Conservation (phyloP, 306 rosid genomes). For the Canavalia ensiformis region DNA sequence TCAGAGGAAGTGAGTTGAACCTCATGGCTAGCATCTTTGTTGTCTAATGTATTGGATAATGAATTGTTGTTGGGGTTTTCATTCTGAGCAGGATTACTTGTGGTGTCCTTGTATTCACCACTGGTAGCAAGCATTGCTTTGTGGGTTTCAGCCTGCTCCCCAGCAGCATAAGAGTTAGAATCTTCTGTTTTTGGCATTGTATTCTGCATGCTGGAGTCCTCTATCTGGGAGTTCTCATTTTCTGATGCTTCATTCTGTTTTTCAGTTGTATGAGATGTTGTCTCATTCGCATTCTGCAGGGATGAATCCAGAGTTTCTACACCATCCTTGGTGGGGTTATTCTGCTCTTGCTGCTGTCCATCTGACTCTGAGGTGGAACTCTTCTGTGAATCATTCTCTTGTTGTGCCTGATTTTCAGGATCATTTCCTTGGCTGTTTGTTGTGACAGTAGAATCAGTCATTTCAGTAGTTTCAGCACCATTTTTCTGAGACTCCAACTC, state of each 20-base stretch:
- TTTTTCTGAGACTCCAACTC: slow-evolving; percentile 56
- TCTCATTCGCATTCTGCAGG: slow-evolving; percentile 43
- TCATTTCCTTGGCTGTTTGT: slow-evolving; percentile 51
- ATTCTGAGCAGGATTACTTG: slow-evolving; percentile 42
- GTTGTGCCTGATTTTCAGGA: slow-evolving; percentile 50
- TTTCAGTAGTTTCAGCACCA: slow-evolving; percentile 52
- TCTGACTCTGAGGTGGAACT: slow-evolving; percentile 43
- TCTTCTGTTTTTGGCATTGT: slow-evolving; percentile 30
- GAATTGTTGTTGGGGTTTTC: slow-evolving; percentile 45
- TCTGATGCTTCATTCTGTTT: slow-evolving; percentile 53
- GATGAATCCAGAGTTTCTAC: slow-evolving; percentile 41
- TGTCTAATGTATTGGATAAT: slow-evolving; percentile 54
- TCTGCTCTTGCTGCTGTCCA: slow-evolving; percentile 50
- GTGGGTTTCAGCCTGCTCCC: slow-evolving; percentile 49
- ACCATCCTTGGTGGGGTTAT: slow-evolving; percentile 36
- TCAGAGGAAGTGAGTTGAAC: slow-evolving; percentile 60
- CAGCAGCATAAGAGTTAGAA: slow-evolving; percentile 46
- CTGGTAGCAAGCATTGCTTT: slow-evolving; percentile 39
- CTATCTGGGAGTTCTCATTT: slow-evolving; percentile 54
- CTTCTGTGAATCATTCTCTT: slow-evolving; percentile 52
- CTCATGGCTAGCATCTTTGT: slow-evolving; percentile 53
- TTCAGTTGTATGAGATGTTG: slow-evolving; percentile 42
- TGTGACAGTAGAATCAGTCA: slow-evolving; percentile 48
- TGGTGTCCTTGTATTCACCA: slow-evolving; percentile 55
- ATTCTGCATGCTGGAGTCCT: slow-evolving; percentile 54